Conservation (phyloP, 169 alveolate species). For the Plasmodium cynomolgi region DNA sequence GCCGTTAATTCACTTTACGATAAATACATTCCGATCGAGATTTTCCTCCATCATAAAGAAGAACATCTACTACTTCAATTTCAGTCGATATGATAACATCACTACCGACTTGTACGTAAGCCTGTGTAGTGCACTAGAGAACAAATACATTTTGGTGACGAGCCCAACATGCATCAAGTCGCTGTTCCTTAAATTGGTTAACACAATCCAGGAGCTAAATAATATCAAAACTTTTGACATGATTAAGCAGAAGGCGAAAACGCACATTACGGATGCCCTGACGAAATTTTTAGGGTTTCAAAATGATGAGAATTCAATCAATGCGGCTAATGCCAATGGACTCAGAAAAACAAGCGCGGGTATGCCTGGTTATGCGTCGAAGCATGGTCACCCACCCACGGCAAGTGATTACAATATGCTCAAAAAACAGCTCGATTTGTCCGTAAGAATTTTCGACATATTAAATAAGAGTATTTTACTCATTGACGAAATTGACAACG, state of each 20-base stretch:
- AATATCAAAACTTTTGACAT: conserved; percentile 75
- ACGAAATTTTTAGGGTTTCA: conserved; percentile 83
- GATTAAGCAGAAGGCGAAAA: conserved; percentile 77
- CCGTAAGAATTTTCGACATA: conserved; percentile 84
- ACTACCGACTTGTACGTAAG: conserved; percentile 87
- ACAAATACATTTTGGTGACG: conserved; percentile 88
- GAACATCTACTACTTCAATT: conserved; percentile 86
- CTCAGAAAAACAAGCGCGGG: neutral
- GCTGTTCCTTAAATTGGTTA: conserved; percentile 87
- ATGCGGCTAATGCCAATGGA: neutral
- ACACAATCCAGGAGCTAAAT: conserved; percentile 86
- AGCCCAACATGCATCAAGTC: conserved; percentile 93
- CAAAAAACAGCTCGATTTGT: conserved; percentile 80
- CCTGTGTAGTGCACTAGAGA: conserved; percentile 89
- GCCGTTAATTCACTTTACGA: conserved; percentile 90
- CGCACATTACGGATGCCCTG: conserved; percentile 79
- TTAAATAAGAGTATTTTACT: conserved; percentile 85
- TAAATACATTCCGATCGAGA: conserved; percentile 87
- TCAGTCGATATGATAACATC: conserved; percentile 85
- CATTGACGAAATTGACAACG: conserved; percentile 92
- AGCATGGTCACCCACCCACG: neutral
- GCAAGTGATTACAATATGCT: conserved; percentile 62
- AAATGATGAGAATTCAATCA: conserved; percentile 38
- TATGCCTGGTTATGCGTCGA: neutral
- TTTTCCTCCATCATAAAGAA: conserved; percentile 89